phyloP scores from a whole-genome alignment of 2,329 filamentous ascomycete species.

The Ophiostoma perfectum region DNA sequence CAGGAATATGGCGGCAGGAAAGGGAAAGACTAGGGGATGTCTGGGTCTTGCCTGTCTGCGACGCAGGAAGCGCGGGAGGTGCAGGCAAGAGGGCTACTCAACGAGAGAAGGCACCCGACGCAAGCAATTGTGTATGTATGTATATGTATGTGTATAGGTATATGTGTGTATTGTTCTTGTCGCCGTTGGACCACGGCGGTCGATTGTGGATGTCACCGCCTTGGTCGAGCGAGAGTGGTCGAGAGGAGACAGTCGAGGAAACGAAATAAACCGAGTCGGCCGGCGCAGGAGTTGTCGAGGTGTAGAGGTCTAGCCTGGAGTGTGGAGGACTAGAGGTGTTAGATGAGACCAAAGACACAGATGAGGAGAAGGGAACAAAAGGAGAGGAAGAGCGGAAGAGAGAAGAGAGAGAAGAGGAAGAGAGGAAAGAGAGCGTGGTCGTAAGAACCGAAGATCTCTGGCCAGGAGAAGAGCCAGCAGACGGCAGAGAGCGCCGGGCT shows the following conservation, averaged over 20 bases:
- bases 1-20: slow-evolving; percentile 20
- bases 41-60: slow-evolving; percentile 6
- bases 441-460: neutral
- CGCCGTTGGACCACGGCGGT: slow-evolving; percentile 18
- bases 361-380: neutral
- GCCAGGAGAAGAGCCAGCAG: neutral
- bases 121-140: neutral
- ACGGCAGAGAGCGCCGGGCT: slow-evolving; percentile 16
- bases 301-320: neutral
- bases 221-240: slow-evolving; percentile 13
- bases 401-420: neutral
- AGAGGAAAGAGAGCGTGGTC: neutral
- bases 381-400: neutral
- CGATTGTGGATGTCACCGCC: slow-evolving; percentile 16
- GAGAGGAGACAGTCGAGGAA: slow-evolving; percentile 6
- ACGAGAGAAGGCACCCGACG: neutral
- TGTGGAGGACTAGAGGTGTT: neutral
- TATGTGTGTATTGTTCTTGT: slow-evolving; percentile 13
- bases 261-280: too few species aligned
- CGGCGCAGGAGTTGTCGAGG: neutral
- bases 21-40: neutral
- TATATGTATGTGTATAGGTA: neutral
- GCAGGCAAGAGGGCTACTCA: too few species aligned
- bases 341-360: neutral
- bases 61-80: neutral